Percentiles rank a stretch among this genome's conserved stretches.
Conservation (phyloP, 2,329 filamentous ascomycete genomes). For the Neopestalotiopsis sp. region DNA sequence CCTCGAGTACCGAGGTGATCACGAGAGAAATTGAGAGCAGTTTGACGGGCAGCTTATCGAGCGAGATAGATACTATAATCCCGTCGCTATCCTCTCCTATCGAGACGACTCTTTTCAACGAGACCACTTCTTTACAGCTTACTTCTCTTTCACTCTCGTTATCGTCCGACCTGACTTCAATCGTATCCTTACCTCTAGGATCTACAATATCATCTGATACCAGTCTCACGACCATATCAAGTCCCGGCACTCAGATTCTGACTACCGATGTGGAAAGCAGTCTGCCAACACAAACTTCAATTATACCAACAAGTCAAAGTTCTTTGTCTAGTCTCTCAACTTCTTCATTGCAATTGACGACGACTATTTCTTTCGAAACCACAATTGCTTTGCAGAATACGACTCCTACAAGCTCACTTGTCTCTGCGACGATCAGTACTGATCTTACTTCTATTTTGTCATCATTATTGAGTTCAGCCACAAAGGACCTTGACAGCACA, state of each 20-base stretch:
- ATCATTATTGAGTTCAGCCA: background rate
- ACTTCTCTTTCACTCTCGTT: background rate
- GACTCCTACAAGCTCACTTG: background rate
- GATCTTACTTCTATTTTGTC: background rate
- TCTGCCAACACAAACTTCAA: background rate
- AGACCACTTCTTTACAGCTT: background rate
- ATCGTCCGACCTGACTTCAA: background rate
- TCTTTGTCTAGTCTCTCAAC: background rate
- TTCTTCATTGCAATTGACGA: background rate
- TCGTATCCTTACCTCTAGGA: background rate
- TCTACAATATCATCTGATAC: background rate
- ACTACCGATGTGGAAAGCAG: background rate
- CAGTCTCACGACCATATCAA: background rate
- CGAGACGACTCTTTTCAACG: background rate
- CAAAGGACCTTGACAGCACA: background rate
- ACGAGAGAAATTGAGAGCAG: background rate
- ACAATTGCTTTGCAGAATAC: background rate
- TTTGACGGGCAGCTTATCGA: background rate
- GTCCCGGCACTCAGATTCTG: background rate
- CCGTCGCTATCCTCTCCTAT: background rate
- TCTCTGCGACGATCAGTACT: background rate
- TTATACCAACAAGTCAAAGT: background rate
- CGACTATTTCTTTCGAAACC: background rate
- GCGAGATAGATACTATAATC: background rate
- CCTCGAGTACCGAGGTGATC: background rate